Conservation (phyloP, 129 eudicot genomes). For the Flaveria linearis region DNA sequence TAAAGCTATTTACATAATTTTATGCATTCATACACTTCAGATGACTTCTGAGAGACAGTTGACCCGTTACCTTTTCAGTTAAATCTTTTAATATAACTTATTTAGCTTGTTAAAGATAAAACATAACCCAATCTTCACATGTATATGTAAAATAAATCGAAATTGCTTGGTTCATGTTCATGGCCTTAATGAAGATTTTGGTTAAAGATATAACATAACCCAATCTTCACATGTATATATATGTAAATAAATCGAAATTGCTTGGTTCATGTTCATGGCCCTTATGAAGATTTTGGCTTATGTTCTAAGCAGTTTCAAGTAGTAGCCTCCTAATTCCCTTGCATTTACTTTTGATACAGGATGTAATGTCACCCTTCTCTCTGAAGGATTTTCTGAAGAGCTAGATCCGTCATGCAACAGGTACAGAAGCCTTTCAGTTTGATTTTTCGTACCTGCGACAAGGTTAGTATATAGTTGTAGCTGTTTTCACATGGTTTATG, state of each 20-base stretch:
- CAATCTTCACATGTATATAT: neutral
- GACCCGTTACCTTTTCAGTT: neutral
- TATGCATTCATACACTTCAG: neutral
- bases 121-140: neutral
- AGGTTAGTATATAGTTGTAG: conserved; percentile 25
- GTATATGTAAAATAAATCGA: neutral
- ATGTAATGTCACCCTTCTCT: conserved; percentile 48
- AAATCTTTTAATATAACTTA: neutral
- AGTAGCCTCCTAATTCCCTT: neutral
- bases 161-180: too few relatives aligned
- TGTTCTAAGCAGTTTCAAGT: too few relatives aligned
- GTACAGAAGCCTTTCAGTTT: conserved; percentile 13
- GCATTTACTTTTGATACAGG: conserved; percentile 38
- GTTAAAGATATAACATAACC: neutral
- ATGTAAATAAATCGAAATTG: neutral
- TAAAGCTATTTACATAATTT: neutral
- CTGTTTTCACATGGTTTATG: conserved; percentile 2
- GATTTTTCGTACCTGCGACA: neutral
- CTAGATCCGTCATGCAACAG: conserved; percentile 28
- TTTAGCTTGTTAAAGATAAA: neutral
- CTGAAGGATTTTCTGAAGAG: conserved; percentile 71
- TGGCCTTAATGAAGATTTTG: neutral
- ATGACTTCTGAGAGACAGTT: neutral
- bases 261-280: too few relatives aligned
- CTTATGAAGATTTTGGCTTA: neutral